Base-by-base conservation (phyloP, 2,329 filamentous ascomycete species). In the Stagonosporopsis vannaccii region DNA sequence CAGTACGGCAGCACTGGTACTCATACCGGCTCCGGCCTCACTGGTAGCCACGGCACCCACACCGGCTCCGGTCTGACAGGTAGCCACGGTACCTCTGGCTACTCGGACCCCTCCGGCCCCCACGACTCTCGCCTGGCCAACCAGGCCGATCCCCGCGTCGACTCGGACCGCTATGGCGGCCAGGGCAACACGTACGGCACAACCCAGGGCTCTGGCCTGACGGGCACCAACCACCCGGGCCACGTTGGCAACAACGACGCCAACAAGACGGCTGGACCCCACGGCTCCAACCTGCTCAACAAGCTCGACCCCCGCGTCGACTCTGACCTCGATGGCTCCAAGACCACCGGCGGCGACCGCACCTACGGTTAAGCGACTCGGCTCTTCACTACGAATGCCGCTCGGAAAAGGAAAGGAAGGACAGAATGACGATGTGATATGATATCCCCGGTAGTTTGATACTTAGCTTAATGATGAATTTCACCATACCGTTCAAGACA, bases 251-350 rank as follows among this genome's bases (percentile, higher is more conserved):
- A 56, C 40, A 48, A 58, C 22, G 61, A 63, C 46, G 42, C 68
- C 68, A 51, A 71, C 67, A 49, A 59, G 46, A 76, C 74, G n/a
- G 68, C 71, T 48, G 75, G 75, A 4, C 73, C 72, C 8, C 75
- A 77, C 66, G 63, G 64, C 36, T 65, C 56, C 49, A 57, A 76
- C 49, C 6, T 76, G 25, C 13, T 72, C 33, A 76, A 76, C 66
- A 75, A 77, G 63, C 40, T 65, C 5, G 74, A 77, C 41, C 74
- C 74, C 12, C 65, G 72, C 20, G 74, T 77, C 15, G 75, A 77
- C 61, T 67, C 66, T 15, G 66, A 76, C 46, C 64, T 69, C 9
- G 71, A 76, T 44, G 71, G 70, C 11, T 67, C 62, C 58, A 73
- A 70, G 62, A 72, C 66, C 11, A 45, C 60, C 28, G 71, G 70